phyloP scores from a whole-genome alignment of 2,329 filamentous ascomycete species.

The Aspergillus tubingensis region DNA sequence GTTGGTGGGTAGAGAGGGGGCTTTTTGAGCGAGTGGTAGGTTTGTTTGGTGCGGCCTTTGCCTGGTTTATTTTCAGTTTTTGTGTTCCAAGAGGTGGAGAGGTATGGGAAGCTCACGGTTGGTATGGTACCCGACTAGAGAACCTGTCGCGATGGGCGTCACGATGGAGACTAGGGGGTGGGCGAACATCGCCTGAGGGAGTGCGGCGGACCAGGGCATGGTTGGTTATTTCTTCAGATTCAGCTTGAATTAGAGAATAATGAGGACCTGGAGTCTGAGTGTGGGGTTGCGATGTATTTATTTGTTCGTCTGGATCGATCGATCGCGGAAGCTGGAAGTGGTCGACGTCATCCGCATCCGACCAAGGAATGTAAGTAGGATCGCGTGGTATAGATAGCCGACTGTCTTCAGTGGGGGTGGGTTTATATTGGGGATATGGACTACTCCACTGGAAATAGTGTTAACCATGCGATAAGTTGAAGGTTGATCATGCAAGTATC shows the following conservation, averaged over 20 bases:
- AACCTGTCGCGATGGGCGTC: slow-evolving; percentile 31
- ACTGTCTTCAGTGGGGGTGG: too few species aligned
- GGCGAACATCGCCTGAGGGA: slow-evolving; percentile 33
- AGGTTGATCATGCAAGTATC: too few species aligned
- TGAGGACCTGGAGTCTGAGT: not conserved
- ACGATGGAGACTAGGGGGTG: slow-evolving; percentile 33
- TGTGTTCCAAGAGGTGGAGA: too few species aligned
- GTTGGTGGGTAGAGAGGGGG: slow-evolving; percentile 59
- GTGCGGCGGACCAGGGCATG: slow-evolving; percentile 34
- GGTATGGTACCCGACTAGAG: slow-evolving; percentile 32
- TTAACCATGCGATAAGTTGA: too few species aligned
- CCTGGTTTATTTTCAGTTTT: slow-evolving; percentile 11
- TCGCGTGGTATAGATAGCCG: too few species aligned
- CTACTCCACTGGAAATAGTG: too few species aligned
- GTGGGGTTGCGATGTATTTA: not conserved
- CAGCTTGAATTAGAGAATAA: too few species aligned
- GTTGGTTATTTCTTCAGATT: not conserved
- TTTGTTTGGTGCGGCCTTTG: slow-evolving; percentile 33
- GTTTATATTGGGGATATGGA: too few species aligned
- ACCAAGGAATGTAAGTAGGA: not conserved
- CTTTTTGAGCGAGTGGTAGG: slow-evolving; percentile 42
- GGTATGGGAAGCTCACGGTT: slow-evolving; percentile 25
- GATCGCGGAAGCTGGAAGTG: not conserved
- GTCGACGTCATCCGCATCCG: not conserved
- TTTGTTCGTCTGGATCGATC: not conserved